Evolutionary conservation across 2,329 filamentous ascomycete species (phyloP).

Genomic region (Trichoderma endophyticum): DNA sequence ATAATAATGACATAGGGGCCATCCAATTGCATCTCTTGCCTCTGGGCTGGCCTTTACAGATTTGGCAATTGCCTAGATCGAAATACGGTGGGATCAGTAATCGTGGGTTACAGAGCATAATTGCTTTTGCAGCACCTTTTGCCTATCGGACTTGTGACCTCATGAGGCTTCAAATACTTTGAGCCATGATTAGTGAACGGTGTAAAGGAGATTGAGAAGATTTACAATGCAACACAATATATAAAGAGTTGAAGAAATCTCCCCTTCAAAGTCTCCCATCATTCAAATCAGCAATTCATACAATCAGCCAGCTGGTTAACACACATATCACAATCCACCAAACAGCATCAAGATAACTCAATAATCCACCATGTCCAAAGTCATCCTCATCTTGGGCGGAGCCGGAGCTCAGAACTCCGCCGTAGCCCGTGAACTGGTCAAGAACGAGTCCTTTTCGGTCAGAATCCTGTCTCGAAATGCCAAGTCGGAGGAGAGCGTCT

Average conservation of each 20-base stretch:
- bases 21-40: not conserved
- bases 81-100: not conserved
- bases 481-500: not conserved
- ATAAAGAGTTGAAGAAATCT: not conserved
- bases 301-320: not conserved
- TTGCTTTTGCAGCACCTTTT: not conserved
- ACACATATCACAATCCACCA: not conserved
- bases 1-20: not conserved
- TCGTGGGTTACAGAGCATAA: not conserved
- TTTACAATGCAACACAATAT: not conserved
- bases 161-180: not conserved
- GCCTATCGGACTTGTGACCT: not conserved
- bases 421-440: not conserved
- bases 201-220: not conserved
- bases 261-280: not conserved
- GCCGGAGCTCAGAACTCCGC: not conserved
- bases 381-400: conserved; percentile 10
- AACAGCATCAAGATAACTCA: not conserved
- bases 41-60: not conserved
- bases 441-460: not conserved
- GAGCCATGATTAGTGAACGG: not conserved
- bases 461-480: not conserved
- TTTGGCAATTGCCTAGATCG: not conserved
- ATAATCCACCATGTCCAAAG: not conserved
- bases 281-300: not conserved